phyloP scores from a whole-genome alignment of 2,329 filamentous ascomycete species.

The Fusarium nelsonii region DNA sequence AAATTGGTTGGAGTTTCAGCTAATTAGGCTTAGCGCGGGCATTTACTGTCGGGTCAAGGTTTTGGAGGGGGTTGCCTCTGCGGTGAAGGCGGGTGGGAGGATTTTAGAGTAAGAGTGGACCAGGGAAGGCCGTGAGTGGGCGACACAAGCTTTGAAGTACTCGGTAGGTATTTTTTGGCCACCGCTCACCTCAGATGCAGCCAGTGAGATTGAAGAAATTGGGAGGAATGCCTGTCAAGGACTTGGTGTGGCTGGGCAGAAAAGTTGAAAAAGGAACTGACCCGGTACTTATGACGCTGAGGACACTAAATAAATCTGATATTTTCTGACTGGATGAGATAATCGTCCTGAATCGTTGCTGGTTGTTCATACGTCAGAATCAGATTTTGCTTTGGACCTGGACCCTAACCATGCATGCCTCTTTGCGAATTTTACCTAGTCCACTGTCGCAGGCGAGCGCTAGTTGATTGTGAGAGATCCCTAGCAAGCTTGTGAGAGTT shows the following conservation, averaged over 20 bases:
- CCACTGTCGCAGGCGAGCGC: not conserved
- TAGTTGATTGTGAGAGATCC: constrained; percentile 8
- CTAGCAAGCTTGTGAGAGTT: constrained; percentile 22
- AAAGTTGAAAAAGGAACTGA: constrained; percentile 24
- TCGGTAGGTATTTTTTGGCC: constrained; percentile 45
- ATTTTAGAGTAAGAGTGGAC: constrained; percentile 42
- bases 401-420: constrained; percentile 1
- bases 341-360: constrained; percentile 33
- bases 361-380: constrained; percentile 21
- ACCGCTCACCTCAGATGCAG: constrained; percentile 35
- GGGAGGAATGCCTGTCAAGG: constrained; percentile 24
- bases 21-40: constrained; percentile 50
- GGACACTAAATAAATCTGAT: constrained; percentile 16
- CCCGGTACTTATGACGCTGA: constrained; percentile 37
- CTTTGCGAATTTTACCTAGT: not conserved
- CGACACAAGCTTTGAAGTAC: constrained; percentile 33
- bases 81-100: constrained; percentile 44
- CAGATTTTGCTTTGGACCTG: constrained; percentile 3
- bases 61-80: constrained; percentile 46
- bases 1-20: constrained; percentile 52
- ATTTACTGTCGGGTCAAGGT: constrained; percentile 42
- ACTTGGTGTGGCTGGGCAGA: constrained; percentile 43
- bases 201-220: constrained; percentile 37
- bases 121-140: constrained; percentile 49
- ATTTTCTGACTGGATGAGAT: constrained; percentile 25